Conservation (phyloP, 306 rosid species). For the Luffa acutangula region DNA sequence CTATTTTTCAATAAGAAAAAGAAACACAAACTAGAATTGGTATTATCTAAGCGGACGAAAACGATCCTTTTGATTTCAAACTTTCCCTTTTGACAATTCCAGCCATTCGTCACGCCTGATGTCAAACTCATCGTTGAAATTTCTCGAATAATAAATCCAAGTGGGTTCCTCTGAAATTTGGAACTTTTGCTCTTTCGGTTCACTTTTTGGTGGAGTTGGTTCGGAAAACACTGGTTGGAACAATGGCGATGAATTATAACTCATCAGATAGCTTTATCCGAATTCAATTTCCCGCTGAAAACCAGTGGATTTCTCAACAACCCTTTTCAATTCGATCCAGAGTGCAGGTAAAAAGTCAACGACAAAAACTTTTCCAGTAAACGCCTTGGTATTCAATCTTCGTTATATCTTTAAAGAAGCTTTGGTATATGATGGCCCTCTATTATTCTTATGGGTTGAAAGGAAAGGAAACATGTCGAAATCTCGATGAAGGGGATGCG, state of each 20-base stretch:
- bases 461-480: neutral
- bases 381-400: neutral
- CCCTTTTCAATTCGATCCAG: neutral
- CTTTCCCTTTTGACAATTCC: neutral
- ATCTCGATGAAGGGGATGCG: neutral
- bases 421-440: neutral
- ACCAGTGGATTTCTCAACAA: slow-evolving; percentile 1
- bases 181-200: neutral
- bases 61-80: neutral
- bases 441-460: neutral
- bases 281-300: neutral
- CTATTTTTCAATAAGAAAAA: neutral
- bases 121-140: neutral
- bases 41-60: neutral
- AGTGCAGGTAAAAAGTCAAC: neutral
- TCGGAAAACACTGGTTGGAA: neutral
- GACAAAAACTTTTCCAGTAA: neutral
- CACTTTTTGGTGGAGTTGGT: slow-evolving; percentile 6
- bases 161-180: slow-evolving; percentile 1
- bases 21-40: neutral
- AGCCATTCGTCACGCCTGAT: slow-evolving; percentile 8
- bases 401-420: neutral
- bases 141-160: neutral
- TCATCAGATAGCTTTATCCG: neutral
- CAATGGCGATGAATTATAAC: neutral